Percentiles rank a stretch among this genome's conserved stretches.
phyloP scores from a whole-genome alignment of 2,329 filamentous ascomycete genomes.

The Tricladium varicosporioides region DNA sequence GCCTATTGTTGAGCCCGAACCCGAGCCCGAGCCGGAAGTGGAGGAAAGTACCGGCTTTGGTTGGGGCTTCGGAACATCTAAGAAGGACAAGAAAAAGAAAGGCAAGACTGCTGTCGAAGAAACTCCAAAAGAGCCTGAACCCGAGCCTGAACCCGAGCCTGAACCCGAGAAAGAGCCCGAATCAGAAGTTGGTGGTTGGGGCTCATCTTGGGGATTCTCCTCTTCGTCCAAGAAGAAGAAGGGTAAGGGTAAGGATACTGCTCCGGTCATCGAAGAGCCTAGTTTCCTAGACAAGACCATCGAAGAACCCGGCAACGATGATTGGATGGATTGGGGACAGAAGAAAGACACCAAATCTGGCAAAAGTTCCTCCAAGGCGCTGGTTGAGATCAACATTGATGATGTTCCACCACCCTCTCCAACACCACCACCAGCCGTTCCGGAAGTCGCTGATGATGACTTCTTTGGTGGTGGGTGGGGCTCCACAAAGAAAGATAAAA shows the following conservation, averaged over 20 bases:
- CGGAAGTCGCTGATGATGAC: constrained; percentile 33
- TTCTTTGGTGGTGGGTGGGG: constrained; percentile 30
- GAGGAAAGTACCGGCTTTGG: constrained; percentile 16
- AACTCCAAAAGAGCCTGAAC: constrained; percentile 32
- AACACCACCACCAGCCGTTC: constrained; percentile 33
- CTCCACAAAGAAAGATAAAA: constrained; percentile 31
- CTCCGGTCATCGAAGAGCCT: constrained; percentile 17
- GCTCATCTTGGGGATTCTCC: constrained; percentile 21
- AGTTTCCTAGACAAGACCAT: constrained; percentile 25
- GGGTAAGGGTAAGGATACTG: constrained; percentile 29
- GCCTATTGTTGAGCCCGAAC: constrained; percentile 29
- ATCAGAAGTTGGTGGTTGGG: constrained; percentile 22
- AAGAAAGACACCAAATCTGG: constrained; percentile 29
- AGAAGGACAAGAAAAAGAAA: constrained; percentile 43
- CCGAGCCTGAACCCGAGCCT: constrained; percentile 33
- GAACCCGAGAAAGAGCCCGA: constrained; percentile 23
- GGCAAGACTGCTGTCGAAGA: constrained; percentile 19
- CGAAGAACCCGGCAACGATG: constrained; percentile 26
- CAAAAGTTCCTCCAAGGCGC: constrained; percentile 29
- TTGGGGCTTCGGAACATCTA: constrained; percentile 38
- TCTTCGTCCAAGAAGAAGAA: constrained; percentile 38
- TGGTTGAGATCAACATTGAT: constrained; percentile 34
- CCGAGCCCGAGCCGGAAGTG: constrained; percentile 20
- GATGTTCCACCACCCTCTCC: constrained; percentile 31
- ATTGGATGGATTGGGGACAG: constrained; percentile 31